Percentiles rank a stretch among this genome's conserved stretches.
Conservation (phyloP, 148 eudicot genomes). For the Arbutus unedo region DNA sequence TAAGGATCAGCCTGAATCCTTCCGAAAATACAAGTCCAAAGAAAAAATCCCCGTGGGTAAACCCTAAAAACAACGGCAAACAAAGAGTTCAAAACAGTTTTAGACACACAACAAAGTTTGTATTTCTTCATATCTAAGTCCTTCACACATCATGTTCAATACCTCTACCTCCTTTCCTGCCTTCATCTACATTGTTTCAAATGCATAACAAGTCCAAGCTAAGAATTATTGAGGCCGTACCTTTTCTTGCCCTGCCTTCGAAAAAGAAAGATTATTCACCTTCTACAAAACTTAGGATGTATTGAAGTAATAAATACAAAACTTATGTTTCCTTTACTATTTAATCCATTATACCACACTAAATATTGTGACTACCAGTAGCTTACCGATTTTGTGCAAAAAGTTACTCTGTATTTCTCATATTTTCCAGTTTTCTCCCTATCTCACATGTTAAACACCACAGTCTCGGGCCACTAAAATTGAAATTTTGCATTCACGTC, state of each 20-base stretch:
- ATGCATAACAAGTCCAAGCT: not conserved
- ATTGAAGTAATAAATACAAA: not conserved
- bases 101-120: not conserved
- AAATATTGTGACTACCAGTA: not conserved
- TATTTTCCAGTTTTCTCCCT: not conserved
- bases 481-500: not conserved
- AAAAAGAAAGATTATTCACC: not conserved
- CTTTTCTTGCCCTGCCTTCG: not conserved
- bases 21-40: not conserved
- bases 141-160: not conserved
- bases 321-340: not conserved
- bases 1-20: constrained; percentile 36
- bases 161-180: not conserved
- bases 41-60: not conserved
- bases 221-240: not conserved
- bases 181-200: not conserved
- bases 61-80: not conserved
- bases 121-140: not conserved
- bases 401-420: not conserved
- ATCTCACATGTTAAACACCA: not conserved
- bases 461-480: not conserved
- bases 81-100: not conserved
- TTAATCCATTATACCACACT: not conserved
- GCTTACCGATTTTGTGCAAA: not conserved
- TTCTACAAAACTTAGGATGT: not conserved